Evolutionary conservation across 2,329 filamentous ascomycete genomes (phyloP), one percentile per base, ranked within the genome.

Genomic region (Samsoniella hepiali): DNA sequence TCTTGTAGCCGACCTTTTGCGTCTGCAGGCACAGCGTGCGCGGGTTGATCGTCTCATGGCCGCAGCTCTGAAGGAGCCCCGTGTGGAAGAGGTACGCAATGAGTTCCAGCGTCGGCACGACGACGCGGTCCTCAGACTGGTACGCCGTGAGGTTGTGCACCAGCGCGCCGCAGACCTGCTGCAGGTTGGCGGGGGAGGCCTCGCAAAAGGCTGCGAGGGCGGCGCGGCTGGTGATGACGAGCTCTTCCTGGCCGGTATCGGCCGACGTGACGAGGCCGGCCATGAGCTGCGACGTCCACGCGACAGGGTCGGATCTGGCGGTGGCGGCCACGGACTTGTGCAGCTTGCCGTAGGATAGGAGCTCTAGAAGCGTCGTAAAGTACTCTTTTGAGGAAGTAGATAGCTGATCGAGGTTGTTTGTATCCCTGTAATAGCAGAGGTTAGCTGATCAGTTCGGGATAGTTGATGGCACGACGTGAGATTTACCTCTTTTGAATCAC

Each of bases 1-100:
- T 90, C 76, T 93, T 94, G 78, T 90, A 93, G 67, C 93, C 90
- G 0, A 90, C 84, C 74, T 89, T 92, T 71, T 96, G 91, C 4
- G 89, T 85, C 42, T 87, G 80, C 7, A 87, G 79, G 64, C 93
- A 91, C 3, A 97, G 76, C 7, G 75, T 80, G 65, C 85, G 85
- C 72, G 80, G 72, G 36, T 29, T 51, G 15, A 36, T 10, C 36
- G 56, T 36, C 1, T 17, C 80, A 67, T 6, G 27, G 27, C 31
- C 68, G 67, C 74, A 78, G 32, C 69, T 73, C 73, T 76, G 78
- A 67, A 83, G 79, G 58, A 82, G 73, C 11, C 76, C 82, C 53
- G 79, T 82, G 77, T 93, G 87, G 73, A 96, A 83, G 38, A 98
- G 76, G 69, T 95, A 96, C 0, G 88, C 88, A 1, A 90, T 72